phyloP scores from a whole-genome alignment of 2,329 filamentous ascomycete genomes.

The Pestalotiopsis sp. region DNA sequence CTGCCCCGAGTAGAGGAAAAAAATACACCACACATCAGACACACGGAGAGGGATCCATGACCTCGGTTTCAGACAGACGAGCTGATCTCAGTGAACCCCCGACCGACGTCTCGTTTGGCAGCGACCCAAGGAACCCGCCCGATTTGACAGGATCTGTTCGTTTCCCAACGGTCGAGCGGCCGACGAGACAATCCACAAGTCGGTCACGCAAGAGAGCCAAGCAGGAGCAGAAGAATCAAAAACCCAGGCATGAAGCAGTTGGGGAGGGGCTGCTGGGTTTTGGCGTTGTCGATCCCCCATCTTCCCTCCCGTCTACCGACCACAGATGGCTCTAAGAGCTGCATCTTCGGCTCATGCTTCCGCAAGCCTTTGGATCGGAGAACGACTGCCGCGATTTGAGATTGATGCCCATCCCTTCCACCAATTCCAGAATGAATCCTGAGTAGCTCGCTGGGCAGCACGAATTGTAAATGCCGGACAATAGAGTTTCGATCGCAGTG shows the following conservation, averaged over 20 bases:
- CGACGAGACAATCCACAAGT: background rate
- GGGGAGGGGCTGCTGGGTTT: background rate
- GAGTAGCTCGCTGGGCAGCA: background rate
- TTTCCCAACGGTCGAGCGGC: background rate
- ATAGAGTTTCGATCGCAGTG: background rate
- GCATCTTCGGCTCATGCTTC: conserved; percentile 8
- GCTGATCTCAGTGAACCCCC: background rate
- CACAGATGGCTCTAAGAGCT: background rate
- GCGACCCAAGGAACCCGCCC: background rate
- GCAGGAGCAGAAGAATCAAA: background rate
- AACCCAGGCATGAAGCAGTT: background rate
- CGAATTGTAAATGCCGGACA: background rate
- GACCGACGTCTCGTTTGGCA: background rate
- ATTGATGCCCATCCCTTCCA: background rate
- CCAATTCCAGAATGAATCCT: background rate
- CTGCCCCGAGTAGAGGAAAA: background rate
- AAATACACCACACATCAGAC: background rate
- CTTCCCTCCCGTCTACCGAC: background rate
- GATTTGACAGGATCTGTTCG: background rate
- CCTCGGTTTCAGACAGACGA: background rate
- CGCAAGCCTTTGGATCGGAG: background rate
- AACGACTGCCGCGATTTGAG: background rate
- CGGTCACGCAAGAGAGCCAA: background rate
- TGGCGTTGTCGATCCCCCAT: conserved; percentile 11
- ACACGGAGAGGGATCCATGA: background rate